Evolutionary conservation across 2,329 filamentous ascomycete species (phyloP), one percentile per base, ranked within the genome.

Genomic region (Simplicillium aogashimaense): DNA sequence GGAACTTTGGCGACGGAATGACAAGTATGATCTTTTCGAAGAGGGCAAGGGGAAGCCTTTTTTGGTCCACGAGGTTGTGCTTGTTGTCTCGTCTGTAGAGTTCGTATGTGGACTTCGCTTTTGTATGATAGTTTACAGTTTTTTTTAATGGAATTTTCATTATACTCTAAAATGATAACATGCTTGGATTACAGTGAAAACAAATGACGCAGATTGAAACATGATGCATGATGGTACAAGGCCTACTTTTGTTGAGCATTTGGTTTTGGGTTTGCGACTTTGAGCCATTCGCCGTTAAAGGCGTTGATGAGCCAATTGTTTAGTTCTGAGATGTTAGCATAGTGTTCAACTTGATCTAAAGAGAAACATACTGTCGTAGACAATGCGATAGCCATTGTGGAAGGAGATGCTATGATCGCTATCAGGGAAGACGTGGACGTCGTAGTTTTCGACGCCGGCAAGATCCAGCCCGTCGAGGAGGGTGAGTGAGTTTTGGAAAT

Each of bases 381-480:
- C 89, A 51, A 97, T 86, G 42, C 69, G 70, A 57, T 95, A 89
- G 20, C 86, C 94, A 57, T 89, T 89, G 58, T 98, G 90, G 57
- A 97, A 98, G 56, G 79, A 87, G 45, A 98, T 98, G 45, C 83
- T 78, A 60, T 98, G 92, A 63, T 98, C 88, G 40, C 86, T 94
- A 59, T 98, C 92, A 0, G 92, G 92, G 63, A 95, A 98, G 41
- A 97, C 79, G 59, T 97, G 90, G 11, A 98, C 79, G 55, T 98
- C 92, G 53, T 97, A 98, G 55, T 98, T 98, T 60, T 90, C 81
- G 3, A 95, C 76, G 11, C 78, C 76, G 1, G 71, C 81, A 39
- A 94, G 54, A 63, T 98, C 86, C 35, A 98, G 70, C 51, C 81
- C 82, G 59, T 98, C 94, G 36, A 98, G 69, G 45, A 98, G 64